phyloP scores from a whole-genome alignment of 2,329 filamentous ascomycete species.

The Neocatenulostroma microsporum region DNA sequence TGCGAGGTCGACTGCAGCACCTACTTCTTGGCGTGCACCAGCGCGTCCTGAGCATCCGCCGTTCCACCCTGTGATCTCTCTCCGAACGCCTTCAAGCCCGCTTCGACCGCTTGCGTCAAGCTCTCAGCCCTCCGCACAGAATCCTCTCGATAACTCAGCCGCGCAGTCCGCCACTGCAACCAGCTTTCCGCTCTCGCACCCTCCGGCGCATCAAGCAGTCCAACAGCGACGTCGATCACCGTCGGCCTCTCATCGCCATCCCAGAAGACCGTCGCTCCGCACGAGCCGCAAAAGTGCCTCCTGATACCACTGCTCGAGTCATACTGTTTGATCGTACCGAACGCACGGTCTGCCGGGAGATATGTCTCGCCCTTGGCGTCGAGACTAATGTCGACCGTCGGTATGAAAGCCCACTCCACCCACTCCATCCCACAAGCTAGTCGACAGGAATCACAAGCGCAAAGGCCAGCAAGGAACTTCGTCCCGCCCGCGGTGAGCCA shows the following conservation, averaged over 20 bases:
- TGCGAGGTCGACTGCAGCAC: too few species aligned
- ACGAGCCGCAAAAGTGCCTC: constrained; percentile 55
- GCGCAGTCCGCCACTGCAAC: constrained; percentile 54
- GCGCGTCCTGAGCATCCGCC: too few species aligned
- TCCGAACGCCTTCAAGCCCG: constrained; percentile 18
- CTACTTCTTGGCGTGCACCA: too few species aligned
- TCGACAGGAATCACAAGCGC: constrained; percentile 56
- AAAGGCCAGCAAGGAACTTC: constrained; percentile 54
- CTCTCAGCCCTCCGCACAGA: constrained; percentile 23
- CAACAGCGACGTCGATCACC: constrained; percentile 57
- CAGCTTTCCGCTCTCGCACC: constrained; percentile 51
- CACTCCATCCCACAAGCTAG: constrained; percentile 55
- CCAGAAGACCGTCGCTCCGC: constrained; percentile 60
- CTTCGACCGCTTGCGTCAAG: constrained; percentile 17
- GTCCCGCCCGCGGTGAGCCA: constrained; percentile 46
- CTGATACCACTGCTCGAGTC: constrained; percentile 47
- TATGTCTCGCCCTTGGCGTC: constrained; percentile 19
- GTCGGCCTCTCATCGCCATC: constrained; percentile 46
- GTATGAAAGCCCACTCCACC: constrained; percentile 59
- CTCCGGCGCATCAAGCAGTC: constrained; percentile 41
- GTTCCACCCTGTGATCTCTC: constrained; percentile 8
- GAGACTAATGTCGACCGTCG: constrained; percentile 47
- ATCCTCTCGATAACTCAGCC: constrained; percentile 55
- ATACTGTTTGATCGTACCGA: constrained; percentile 46
- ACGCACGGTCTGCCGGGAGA: constrained; percentile 27